These are phyloP conservation scores for Komagataella pastoris DNA, from an alignment of 805 yeast genomes.

Conservation along the genomic window DNA sequence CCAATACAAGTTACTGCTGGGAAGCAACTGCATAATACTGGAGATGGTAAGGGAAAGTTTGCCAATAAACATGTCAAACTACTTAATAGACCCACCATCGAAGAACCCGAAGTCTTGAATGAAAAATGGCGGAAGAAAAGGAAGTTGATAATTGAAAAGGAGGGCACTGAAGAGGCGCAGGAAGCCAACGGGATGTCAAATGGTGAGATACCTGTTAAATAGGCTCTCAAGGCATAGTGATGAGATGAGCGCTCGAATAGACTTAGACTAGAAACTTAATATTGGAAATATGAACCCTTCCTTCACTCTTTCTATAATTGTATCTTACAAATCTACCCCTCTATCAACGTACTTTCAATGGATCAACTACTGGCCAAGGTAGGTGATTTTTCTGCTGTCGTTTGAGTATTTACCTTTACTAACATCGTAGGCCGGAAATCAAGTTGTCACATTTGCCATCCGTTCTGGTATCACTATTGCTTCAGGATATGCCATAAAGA, in stretches of 20 bases:
- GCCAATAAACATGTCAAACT: slow-evolving; percentile 45
- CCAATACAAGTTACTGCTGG: slow-evolving; percentile 17
- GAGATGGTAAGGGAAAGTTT: slow-evolving; percentile 70
- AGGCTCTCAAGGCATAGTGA: neutral
- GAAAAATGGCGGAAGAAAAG: slow-evolving; percentile 40
- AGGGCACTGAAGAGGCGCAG: neutral
- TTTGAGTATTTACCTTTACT: neutral
- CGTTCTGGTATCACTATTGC: slow-evolving; percentile 51
- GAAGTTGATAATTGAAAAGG: slow-evolving; percentile 1
- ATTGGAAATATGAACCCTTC: neutral
- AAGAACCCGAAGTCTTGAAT: slow-evolving; percentile 58
- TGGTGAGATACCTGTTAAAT: neutral
- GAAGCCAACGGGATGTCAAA: neutral
- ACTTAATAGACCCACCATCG: slow-evolving; percentile 40
- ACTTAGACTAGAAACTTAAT: neutral
- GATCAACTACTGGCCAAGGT: neutral
- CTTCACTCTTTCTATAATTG: neutral
- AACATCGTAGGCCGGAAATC: slow-evolving; percentile 45
- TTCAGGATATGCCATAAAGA: slow-evolving; percentile 56
- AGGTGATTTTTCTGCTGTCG: neutral
- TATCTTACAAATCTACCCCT: no score
- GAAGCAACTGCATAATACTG: slow-evolving; percentile 29
- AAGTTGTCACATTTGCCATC: slow-evolving; percentile 70
- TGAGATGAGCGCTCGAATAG: neutral
- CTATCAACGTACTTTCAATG: neutral